These are phyloP conservation scores for Pestalotiopsis sp. DNA, from an alignment of 2,329 filamentous ascomycete species.

Conservation along the genomic window DNA sequence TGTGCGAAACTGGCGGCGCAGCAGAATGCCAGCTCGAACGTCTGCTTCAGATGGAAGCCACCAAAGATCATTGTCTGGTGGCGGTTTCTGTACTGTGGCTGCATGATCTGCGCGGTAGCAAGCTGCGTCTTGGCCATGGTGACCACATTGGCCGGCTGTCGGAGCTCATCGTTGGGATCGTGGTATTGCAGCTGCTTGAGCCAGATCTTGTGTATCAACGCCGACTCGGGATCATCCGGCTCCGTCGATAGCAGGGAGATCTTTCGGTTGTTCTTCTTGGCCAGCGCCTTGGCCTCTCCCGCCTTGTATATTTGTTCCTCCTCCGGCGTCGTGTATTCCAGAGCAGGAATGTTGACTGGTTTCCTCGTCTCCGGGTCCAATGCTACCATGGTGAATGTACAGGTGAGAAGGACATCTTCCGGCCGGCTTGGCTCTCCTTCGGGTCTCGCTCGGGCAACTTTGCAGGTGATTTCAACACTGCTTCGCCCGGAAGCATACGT, in stretches of 20 bases:
- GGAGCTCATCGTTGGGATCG: conserved; percentile 33
- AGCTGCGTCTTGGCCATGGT: conserved; percentile 63
- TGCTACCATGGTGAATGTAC: conserved; percentile 76
- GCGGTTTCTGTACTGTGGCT: conserved; percentile 56
- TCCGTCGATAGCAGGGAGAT: conserved; percentile 67
- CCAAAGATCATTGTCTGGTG: conserved; percentile 82
- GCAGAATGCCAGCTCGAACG: conserved; percentile 77
- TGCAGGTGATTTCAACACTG: conserved; percentile 74
- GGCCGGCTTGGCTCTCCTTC: conserved; percentile 55
- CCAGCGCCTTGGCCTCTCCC: conserved; percentile 60
- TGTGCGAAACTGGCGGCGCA: conserved; percentile 74
- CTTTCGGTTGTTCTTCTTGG: conserved; percentile 66
- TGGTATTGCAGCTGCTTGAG: conserved; percentile 68
- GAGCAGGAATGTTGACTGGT: conserved; percentile 60
- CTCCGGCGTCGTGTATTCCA: conserved; percentile 62
- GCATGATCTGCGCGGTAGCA: conserved; percentile 71
- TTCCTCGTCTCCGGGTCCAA: conserved; percentile 70
- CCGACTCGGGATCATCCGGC: conserved; percentile 71
- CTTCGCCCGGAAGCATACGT: conserved; percentile 74
- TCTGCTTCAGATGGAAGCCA: conserved; percentile 74
- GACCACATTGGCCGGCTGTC: conserved; percentile 47
- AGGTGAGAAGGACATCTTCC: conserved; percentile 48
- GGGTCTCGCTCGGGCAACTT: conserved; percentile 69
- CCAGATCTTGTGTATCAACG: conserved; percentile 76
- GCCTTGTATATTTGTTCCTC: conserved; percentile 66